A percentile compares a stretch with the other conserved stretches of the same genome.
phyloP scores from a whole-genome alignment of 1,139 yeast species.

The Kodamaea derodonti region DNA sequence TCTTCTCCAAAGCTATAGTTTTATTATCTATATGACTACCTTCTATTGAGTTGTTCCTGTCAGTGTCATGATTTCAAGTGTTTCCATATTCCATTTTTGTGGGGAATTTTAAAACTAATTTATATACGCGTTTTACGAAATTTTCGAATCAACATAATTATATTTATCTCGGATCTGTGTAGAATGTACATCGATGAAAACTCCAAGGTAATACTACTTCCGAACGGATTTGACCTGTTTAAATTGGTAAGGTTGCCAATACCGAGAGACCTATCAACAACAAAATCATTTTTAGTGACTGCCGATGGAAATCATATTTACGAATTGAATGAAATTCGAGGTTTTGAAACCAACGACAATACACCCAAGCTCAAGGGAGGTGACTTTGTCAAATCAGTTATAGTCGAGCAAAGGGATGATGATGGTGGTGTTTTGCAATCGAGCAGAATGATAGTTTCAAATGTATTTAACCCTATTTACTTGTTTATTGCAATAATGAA shows the following conservation, averaged over 20 bases:
- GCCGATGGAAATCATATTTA: slow-evolving; percentile 15
- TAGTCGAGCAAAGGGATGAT: slow-evolving; percentile 23
- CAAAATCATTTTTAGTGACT: slow-evolving; percentile 21
- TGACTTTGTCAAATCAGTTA: slow-evolving; percentile 32
- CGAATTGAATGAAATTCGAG: slow-evolving; percentile 33
- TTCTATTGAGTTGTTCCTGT: too few species aligned
- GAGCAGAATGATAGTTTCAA: slow-evolving; percentile 38
- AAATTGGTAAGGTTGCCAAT: slow-evolving; percentile 24
- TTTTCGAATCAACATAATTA: too few species aligned
- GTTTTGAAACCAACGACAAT: slow-evolving; percentile 10
- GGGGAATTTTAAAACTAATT: too few species aligned
- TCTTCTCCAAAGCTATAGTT: too few species aligned
- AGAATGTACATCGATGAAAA: slow-evolving; percentile 13
- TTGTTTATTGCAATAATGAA: slow-evolving; percentile 37
- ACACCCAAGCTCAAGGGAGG: slow-evolving; percentile 20
- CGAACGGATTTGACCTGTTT: slow-evolving; percentile 11
- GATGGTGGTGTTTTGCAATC: slow-evolving; percentile 29
- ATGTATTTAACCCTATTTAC: slow-evolving; percentile 41
- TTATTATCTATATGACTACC: too few species aligned
- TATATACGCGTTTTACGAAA: too few species aligned
- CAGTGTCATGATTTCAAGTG: too few species aligned
- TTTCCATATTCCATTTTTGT: too few species aligned
- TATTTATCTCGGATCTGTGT: too few species aligned
- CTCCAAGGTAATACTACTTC: slow-evolving; percentile 20
- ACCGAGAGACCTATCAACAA: slow-evolving; percentile 12